Evolutionary conservation across 2,329 filamentous ascomycete genomes (phyloP).

Genomic region (Phyllosticta citrichinensis): DNA sequence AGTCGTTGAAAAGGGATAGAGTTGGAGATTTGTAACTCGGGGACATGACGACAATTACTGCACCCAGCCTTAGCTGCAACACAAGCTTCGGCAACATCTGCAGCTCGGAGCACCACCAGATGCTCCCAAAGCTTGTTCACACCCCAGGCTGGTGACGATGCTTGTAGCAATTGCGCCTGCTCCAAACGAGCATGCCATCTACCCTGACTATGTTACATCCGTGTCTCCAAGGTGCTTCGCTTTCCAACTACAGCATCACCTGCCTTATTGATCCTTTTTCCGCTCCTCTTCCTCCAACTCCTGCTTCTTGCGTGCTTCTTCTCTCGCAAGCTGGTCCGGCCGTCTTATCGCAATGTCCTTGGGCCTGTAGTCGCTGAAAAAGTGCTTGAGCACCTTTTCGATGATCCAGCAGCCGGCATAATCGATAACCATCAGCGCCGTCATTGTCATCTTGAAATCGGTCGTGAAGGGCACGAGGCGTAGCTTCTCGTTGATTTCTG

Average conservation of each 20-base stretch:
- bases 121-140: not conserved
- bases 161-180: not conserved
- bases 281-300: conserved; percentile 35
- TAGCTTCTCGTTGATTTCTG: conserved; percentile 88
- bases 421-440: conserved; percentile 74
- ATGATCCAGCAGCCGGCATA: conserved; percentile 80
- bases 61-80: not conserved
- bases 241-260: not conserved
- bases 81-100: not conserved
- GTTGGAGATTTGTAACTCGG: not conserved
- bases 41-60: not conserved
- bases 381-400: conserved; percentile 71
- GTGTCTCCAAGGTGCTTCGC: not conserved
- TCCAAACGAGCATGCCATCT: not conserved
- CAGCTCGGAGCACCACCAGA: not conserved
- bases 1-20: not conserved
- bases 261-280: conserved; percentile 19
- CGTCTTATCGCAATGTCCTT: conserved; percentile 86
- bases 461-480: conserved; percentile 80
- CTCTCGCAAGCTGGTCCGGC: conserved; percentile 73
- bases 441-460: conserved; percentile 85
- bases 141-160: not conserved
- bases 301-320: conserved; percentile 56
- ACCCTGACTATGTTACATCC: conserved; percentile 1
- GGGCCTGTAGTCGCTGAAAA: conserved; percentile 85